Percentiles rank a stretch among this genome's conserved stretches.
phyloP scores from a whole-genome alignment of 768 basidiomycete species.

The Kwoniella europaea region DNA sequence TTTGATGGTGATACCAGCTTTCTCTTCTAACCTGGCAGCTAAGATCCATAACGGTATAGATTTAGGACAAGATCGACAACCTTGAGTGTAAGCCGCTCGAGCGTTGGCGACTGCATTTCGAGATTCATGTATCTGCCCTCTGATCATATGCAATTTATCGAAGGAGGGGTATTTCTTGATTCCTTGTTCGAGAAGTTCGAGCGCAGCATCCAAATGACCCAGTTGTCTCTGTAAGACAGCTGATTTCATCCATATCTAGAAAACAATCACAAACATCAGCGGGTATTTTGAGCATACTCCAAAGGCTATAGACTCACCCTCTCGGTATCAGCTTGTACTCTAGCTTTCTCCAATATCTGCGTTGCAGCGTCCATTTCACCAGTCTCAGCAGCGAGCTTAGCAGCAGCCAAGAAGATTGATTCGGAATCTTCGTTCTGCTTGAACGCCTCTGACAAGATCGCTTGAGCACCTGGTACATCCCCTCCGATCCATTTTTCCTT shows the following conservation, averaged over 20 bases:
- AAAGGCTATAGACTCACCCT: slow-evolving; percentile 64
- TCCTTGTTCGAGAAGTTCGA: slow-evolving; percentile 72
- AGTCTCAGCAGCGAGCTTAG: slow-evolving; percentile 95
- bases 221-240: slow-evolving; percentile 93
- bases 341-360: slow-evolving; percentile 82
- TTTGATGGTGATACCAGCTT: slow-evolving; percentile 89
- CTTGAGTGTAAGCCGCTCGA: slow-evolving; percentile 78
- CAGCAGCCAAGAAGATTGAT: slow-evolving; percentile 95
- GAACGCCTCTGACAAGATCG: slow-evolving; percentile 86
- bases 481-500: slow-evolving; percentile 95
- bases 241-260: slow-evolving; percentile 99
- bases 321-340: slow-evolving; percentile 89
- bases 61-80: slow-evolving; percentile 84
- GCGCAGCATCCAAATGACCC: slow-evolving; percentile 72
- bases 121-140: slow-evolving; percentile 79
- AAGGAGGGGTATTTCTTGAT: slow-evolving; percentile 84
- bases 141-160: slow-evolving; percentile 94
- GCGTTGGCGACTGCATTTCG: slow-evolving; percentile 69
- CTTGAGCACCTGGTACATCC: slow-evolving; percentile 87
- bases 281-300: not conserved
- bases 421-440: slow-evolving; percentile 95
- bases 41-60: slow-evolving; percentile 86
- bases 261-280: not conserved
- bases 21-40: slow-evolving; percentile 84
- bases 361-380: slow-evolving; percentile 83